Base-by-base conservation (phyloP, 208 protist genomes). In the Borovskyia barvae region DNA sequence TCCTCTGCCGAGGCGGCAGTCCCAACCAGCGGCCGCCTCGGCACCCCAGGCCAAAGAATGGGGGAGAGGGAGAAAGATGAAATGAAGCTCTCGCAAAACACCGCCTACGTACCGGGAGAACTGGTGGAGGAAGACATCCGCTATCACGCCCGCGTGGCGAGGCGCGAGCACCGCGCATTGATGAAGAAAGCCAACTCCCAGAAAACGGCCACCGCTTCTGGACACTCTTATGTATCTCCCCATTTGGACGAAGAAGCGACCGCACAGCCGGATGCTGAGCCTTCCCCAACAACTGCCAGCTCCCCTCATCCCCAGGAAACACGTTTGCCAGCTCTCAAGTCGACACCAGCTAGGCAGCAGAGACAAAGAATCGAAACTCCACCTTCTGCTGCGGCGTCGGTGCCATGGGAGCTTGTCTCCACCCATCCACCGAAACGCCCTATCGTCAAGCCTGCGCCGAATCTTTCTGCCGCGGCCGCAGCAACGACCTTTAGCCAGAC, bases 101-200 rank as follows among this genome's bases (percentile, higher is more conserved):
- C 42, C 14, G 22, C 37, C 25, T 52, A 68, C 74, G 28, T 22
- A 0, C 45, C 61, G 3, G 61, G 50, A 0, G 30, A 43, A 19
- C 66, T 72, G 42, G 59, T 88, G 12, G 82, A 88, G 46, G 47
- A 72, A 25, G 82, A 88, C 50, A 80, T 88, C 49, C 75, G 67
- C 0, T 25, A 30, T 0, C 52, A 77, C 63, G 54, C 74, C 12
- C 48, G 60, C 14, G 49, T 29, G 11, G 62, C 54, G 17, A 69
- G 66, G 17, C 50, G 48, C 7, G 19, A 52, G 5, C 57, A 26
- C 33, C n/a, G 2, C 26, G n/a, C 22, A 28, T 6, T 28, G 19
- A 26, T 9, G 28, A 39, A 39, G 35, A 39, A 14, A 26, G 20
- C 20, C 14, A 14, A 7, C 19, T 36, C 2, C 40, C 0, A 8